Evolutionary conservation across 495 filamentous ascomycete genomes (phyloP).

Genomic region (Neurospora sp.): DNA sequence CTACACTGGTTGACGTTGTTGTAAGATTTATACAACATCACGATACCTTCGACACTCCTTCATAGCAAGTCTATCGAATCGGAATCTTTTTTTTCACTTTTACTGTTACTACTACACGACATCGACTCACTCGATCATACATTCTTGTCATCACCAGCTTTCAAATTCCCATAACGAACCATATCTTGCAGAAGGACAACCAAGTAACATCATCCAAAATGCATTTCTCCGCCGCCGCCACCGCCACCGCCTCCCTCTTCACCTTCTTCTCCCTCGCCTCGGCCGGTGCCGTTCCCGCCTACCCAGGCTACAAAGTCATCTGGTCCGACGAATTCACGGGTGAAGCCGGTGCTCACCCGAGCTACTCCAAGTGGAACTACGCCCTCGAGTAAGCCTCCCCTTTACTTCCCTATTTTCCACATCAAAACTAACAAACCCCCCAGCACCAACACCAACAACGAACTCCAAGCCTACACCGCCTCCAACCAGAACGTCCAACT

Average conservation of each 20-base stretch:
- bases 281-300: constrained; percentile 10
- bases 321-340: constrained; percentile 22
- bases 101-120: background rate
- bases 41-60: background rate
- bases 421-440: too few species aligned
- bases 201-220: background rate
- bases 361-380: constrained; percentile 26
- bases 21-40: background rate
- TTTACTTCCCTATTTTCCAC: background rate
- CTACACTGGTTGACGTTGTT: background rate
- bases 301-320: constrained; percentile 16
- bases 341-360: constrained; percentile 10
- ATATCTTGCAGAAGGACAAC: background rate
- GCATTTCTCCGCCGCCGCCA: background rate
- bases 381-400: constrained; percentile 19
- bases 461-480: constrained; percentile 32
- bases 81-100: background rate
- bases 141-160: background rate
- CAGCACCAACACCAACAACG: constrained; percentile 35
- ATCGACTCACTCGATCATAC: background rate
- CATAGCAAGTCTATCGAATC: background rate
- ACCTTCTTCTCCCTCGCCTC: constrained; percentile 16
- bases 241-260: constrained; percentile 6
- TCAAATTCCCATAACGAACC: background rate
- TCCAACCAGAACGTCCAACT: constrained; percentile 35